phyloP scores from a whole-genome alignment of 352 stramenopile species.

The Globisporangium iwayamae region DNA sequence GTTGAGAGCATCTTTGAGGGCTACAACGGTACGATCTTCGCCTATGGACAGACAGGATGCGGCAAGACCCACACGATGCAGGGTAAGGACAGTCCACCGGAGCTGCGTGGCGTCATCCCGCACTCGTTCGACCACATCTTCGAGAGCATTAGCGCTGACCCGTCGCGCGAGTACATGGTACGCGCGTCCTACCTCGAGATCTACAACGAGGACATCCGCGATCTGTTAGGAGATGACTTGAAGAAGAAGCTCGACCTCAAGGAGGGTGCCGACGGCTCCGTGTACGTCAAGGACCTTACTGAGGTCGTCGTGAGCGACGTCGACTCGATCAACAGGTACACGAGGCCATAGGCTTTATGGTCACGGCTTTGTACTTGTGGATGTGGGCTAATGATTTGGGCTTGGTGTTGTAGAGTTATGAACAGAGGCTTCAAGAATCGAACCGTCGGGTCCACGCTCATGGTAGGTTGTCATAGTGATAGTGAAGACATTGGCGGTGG shows the following conservation, averaged over 20 bases:
- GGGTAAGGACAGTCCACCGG: constrained; percentile 64
- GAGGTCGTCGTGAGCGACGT: constrained; percentile 76
- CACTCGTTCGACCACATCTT: constrained; percentile 87
- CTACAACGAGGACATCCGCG: constrained; percentile 94
- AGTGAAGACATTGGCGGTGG: too few relatives aligned
- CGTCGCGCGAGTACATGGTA: constrained; percentile 74
- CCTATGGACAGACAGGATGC: constrained; percentile 85
- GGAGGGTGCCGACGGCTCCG: constrained; percentile 70
- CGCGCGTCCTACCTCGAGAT: constrained; percentile 92
- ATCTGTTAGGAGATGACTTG: constrained; percentile 79
- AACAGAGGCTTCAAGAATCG: constrained; percentile 80
- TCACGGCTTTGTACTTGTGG: not conserved
- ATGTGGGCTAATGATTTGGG: not conserved
- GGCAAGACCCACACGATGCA: constrained; percentile 88
- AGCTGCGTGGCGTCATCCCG: constrained; percentile 79
- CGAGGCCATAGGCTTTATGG: not conserved
- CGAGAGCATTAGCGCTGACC: constrained; percentile 74
- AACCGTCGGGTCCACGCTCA: constrained; percentile 74
- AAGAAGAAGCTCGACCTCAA: constrained; percentile 86
- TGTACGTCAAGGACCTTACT: constrained; percentile 90
- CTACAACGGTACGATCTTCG: constrained; percentile 92
- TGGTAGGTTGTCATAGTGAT: constrained; percentile 32
- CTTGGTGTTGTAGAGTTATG: constrained; percentile 41
- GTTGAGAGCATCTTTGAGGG: constrained; percentile 90
- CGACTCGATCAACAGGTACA: constrained; percentile 66